These are phyloP conservation scores for Exophiala oligosperma DNA, from an alignment of 2,329 filamentous ascomycete species.

Conservation along the genomic window DNA sequence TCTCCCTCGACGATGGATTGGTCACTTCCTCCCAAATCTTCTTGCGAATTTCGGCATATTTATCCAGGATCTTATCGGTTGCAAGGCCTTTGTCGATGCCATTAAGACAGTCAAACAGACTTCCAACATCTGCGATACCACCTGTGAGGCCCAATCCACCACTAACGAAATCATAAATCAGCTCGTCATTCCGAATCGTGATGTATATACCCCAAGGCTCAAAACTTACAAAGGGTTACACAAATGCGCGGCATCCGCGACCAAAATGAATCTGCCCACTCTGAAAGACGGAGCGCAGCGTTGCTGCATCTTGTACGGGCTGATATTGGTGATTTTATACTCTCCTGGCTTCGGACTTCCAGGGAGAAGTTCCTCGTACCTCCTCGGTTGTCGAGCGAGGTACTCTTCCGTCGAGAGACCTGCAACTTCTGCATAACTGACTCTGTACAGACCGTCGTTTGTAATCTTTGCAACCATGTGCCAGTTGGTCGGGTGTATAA, in stretches of 20 bases:
- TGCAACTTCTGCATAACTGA: slow-evolving; percentile 61
- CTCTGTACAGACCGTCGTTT: slow-evolving; percentile 59
- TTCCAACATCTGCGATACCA: slow-evolving; percentile 63
- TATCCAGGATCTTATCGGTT: slow-evolving; percentile 45
- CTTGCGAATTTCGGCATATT: slow-evolving; percentile 42
- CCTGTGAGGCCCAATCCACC: slow-evolving; percentile 64
- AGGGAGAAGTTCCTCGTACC: slow-evolving; percentile 59
- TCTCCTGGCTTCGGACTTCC: slow-evolving; percentile 58
- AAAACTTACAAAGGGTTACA: slow-evolving; percentile 45
- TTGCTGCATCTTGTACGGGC: slow-evolving; percentile 63
- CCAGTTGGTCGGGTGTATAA: slow-evolving; percentile 56
- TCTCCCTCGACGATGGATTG: slow-evolving; percentile 42
- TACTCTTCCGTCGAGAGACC: slow-evolving; percentile 56
- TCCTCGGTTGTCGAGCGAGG: slow-evolving; percentile 52
- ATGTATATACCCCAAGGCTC: too few species aligned
- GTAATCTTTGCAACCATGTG: slow-evolving; percentile 63
- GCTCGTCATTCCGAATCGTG: slow-evolving; percentile 24
- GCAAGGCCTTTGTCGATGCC: slow-evolving; percentile 43
- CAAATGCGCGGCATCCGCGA: slow-evolving; percentile 60
- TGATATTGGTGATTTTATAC: slow-evolving; percentile 58
- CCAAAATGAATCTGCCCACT: slow-evolving; percentile 56
- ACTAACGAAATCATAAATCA: slow-evolving; percentile 40
- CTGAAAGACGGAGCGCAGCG: slow-evolving; percentile 58
- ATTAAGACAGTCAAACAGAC: slow-evolving; percentile 60
- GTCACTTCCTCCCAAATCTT: slow-evolving; percentile 38